Evolutionary conservation across 2,329 filamentous ascomycete species (phyloP), one percentile per base, ranked within the genome.

Genomic region (Venturia aucupariae): DNA sequence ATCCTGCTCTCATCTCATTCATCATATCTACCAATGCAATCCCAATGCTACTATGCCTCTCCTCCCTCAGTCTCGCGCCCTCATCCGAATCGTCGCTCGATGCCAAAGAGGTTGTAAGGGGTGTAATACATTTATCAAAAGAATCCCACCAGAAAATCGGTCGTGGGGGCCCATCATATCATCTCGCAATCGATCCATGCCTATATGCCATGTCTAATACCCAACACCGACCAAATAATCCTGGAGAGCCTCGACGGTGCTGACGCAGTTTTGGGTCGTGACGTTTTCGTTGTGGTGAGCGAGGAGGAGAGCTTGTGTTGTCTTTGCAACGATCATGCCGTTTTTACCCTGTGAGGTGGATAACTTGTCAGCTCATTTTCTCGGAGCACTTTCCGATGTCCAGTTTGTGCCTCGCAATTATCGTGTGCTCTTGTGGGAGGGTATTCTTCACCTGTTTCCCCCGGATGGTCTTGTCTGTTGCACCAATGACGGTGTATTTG

Each of bases 231-330:
- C 86, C 68, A 96, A 85, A 81, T 97, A 97, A 77, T 96, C 90
- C 72, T 85, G 91, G 68, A 99, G 84, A 71, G 86, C 82, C 81
- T 93, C 90, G 69, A 96, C 89, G 61, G 89, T 90, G 75, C 84
- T 84, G 71, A 87, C 87, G 68, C 90, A 87, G 75, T 88, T 87
- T 74, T 90, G 87, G 62, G 89, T 90, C 75, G 89, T 82, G 70
- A 87, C 80, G 67, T 76, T 75, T 76, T 96, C 90, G 69, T 82
- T 82, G 82, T 97, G 91, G 81, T 96, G 91, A 70, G 86, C 89
- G 75, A 99, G 79, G 74, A 99, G 85, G 75, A 97, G 87, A 70
- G 92, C 90, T 79, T 95, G 88, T 73, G 83, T 87, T 72, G 93
- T 95, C 83, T 95, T 96, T 78, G 87, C 87, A 71, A 94, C 85